Evolutionary conservation across 768 basidiomycete species (phyloP).

Genomic region (Mycena belliarum): DNA sequence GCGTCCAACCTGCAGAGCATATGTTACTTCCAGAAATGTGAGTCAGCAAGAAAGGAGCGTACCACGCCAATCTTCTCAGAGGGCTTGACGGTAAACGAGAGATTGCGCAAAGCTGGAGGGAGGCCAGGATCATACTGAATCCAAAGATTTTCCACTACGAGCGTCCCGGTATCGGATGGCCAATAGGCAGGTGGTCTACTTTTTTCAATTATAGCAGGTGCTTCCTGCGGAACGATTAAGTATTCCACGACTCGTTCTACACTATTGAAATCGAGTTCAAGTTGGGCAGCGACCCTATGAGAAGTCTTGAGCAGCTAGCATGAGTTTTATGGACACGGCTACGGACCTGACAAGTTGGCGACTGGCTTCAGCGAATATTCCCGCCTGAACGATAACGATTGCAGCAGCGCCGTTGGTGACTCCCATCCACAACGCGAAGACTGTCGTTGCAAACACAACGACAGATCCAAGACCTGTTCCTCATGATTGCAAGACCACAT

Average conservation of each 20-base stretch:
- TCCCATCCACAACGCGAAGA: slow-evolving; percentile 63
- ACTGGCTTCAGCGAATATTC: slow-evolving; percentile 68
- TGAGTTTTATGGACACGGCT: neutral
- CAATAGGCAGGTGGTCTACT: slow-evolving; percentile 70
- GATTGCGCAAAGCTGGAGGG: slow-evolving; percentile 54
- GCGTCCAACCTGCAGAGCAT: slow-evolving; percentile 60
- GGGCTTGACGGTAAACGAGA: slow-evolving; percentile 61
- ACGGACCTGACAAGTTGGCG: slow-evolving; percentile 59
- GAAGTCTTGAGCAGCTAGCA: slow-evolving; percentile 5
- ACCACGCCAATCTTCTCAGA: slow-evolving; percentile 72
- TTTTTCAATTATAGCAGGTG: slow-evolving; percentile 56
- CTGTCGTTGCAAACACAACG: slow-evolving; percentile 66
- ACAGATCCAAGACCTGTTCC: slow-evolving; percentile 63
- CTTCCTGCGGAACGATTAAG: slow-evolving; percentile 66
- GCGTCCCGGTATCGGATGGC: slow-evolving; percentile 61
- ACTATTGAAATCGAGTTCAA: slow-evolving; percentile 75
- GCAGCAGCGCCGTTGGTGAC: slow-evolving; percentile 64
- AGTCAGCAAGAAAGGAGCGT: slow-evolving; percentile 17
- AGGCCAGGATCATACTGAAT: slow-evolving; percentile 66
- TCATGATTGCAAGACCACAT: neutral
- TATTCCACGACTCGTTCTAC: slow-evolving; percentile 76
- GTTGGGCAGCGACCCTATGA: slow-evolving; percentile 60
- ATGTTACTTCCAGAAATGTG: too few relatives aligned
- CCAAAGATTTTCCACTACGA: slow-evolving; percentile 58
- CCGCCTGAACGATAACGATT: slow-evolving; percentile 71